A percentile compares a stretch with the other conserved stretches of the same genome.
Conservation (phyloP, 164 flowering plant species). For the Dillenia turbinata region DNA sequence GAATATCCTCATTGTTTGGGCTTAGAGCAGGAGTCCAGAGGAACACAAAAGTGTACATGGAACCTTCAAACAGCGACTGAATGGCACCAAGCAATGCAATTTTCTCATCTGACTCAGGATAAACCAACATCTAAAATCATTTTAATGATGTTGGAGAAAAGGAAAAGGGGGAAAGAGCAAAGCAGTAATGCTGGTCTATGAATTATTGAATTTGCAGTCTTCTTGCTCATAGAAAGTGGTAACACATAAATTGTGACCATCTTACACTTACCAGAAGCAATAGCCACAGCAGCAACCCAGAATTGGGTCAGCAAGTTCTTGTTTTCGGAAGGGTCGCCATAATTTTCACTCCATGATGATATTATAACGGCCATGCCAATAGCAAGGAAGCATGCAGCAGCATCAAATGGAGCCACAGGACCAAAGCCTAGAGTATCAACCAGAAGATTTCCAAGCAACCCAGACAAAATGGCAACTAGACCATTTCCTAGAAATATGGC, state of each 20-base stretch:
- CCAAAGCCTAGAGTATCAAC: slow-evolving; percentile 76
- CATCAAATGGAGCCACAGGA: slow-evolving; percentile 96
- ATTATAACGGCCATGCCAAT: slow-evolving; percentile 87
- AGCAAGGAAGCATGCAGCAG: slow-evolving; percentile 92
- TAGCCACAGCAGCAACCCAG: slow-evolving; percentile 87
- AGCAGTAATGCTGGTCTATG: too few species aligned
- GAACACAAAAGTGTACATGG: slow-evolving; percentile 98
- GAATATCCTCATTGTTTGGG: slow-evolving; percentile 91
- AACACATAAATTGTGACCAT: too few species aligned
- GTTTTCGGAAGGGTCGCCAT: slow-evolving; percentile 89
- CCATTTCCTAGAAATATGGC: slow-evolving; percentile 96
- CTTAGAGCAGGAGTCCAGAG: slow-evolving; percentile 99
- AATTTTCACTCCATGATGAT: slow-evolving; percentile 88
- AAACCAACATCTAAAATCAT: slow-evolving; percentile 2
- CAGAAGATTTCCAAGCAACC: slow-evolving; percentile 79
- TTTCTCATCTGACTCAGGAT: slow-evolving; percentile 64
- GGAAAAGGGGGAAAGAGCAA: too few species aligned
- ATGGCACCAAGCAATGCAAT: slow-evolving; percentile 93
- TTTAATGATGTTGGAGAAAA: neutral
- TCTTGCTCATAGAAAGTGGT: too few species aligned
- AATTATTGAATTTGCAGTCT: too few species aligned
- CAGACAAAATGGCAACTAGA: slow-evolving; percentile 82
- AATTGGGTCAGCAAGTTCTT: slow-evolving; percentile 90
- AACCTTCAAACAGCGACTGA: slow-evolving; percentile 95
- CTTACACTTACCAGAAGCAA: slow-evolving; percentile 68